Base-by-base conservation (phyloP, 1,284 basidiomycete species). In the Athelia sp. region DNA sequence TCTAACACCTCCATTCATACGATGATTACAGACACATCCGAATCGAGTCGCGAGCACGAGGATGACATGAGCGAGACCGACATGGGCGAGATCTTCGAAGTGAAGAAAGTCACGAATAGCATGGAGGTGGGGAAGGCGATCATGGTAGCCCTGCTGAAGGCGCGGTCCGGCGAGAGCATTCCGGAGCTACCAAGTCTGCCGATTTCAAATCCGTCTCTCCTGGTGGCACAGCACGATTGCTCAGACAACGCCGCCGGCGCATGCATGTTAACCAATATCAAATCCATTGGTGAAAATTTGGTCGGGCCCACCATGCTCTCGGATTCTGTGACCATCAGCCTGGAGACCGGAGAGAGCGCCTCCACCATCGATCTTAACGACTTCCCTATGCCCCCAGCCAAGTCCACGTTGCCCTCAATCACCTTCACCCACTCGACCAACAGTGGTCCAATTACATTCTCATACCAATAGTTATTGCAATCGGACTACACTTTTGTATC, bases 81-180 rank as follows among this genome's bases (percentile, higher is more conserved):
- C 19, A 21, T 17, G 15, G 36, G 8, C n/a, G 36, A 40, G 15
- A 40, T 21, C n/a, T 40, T 40, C 19, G 36, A 40, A 40, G n/a
- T n/a, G 36, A 40, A n/a, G 36, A 40, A 21, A n/a, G 36, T 40
- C n/a, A 40, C 36, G 19, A 21, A 40, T n/a, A 40, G 36, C 36
- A 40, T 40, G 36, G 36, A 40, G 15, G 36, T 40, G 36, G 19
- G 19, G 19, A 40, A 40, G n/a, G 36, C n/a, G 19, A 40, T 40
- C 19, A 8, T 40, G 36, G 36, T 40, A 21, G 36, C 36, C 6
- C 19, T 40, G 36, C n/a, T n/a, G 36, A 40, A 40, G 19, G 6
- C n/a, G 8, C 36, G 19, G 36, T n/a, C 36, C 19, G 36, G 8
- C 36, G 36, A 40, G 19, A 40, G 36, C 19, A n/a, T 40, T n/a